Evolutionary conservation across 306 rosid genomes (phyloP).

Genomic region (Aeschynomene evenia): DNA sequence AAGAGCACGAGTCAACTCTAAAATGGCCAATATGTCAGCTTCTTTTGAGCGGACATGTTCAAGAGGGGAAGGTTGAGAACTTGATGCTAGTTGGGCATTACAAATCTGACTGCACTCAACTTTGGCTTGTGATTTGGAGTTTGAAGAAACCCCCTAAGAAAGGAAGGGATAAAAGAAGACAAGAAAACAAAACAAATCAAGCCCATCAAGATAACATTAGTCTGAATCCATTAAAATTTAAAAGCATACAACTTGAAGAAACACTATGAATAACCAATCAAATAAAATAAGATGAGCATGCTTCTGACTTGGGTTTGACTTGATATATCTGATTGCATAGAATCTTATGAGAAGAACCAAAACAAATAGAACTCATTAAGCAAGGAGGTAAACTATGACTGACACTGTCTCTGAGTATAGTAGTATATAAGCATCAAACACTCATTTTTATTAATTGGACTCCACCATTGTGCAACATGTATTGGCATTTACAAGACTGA

Average conservation of each 20-base stretch:
- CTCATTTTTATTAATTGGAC: not conserved
- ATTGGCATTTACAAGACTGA: not conserved
- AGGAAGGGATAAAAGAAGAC: not conserved
- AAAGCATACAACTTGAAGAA: slow-evolving; percentile 26
- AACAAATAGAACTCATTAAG: not conserved
- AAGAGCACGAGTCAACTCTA: slow-evolving; percentile 73
- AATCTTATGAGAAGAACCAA: not conserved
- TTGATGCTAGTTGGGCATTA: slow-evolving; percentile 44
- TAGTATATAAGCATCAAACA: not conserved
- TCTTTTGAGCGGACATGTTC: slow-evolving; percentile 65
- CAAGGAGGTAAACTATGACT: not conserved
- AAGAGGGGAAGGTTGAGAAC: slow-evolving; percentile 50
- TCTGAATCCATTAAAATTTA: not conserved
- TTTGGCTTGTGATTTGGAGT: slow-evolving; percentile 49
- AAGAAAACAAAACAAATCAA: slow-evolving; percentile 13
- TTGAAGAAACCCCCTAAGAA: slow-evolving; percentile 44
- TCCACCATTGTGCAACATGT: not conserved
- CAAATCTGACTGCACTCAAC: slow-evolving; percentile 45
- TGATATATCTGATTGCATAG: not conserved
- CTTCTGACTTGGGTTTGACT: not conserved
- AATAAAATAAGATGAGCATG: not conserved
- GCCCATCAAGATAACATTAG: slow-evolving; percentile 3
- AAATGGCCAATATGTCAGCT: slow-evolving; percentile 75
- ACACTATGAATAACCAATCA: slow-evolving; percentile 1
- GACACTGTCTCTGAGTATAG: not conserved